These are phyloP conservation scores for Phoma herbarum DNA, from an alignment of 2,329 filamentous ascomycete genomes.

Conservation along the genomic window DNA sequence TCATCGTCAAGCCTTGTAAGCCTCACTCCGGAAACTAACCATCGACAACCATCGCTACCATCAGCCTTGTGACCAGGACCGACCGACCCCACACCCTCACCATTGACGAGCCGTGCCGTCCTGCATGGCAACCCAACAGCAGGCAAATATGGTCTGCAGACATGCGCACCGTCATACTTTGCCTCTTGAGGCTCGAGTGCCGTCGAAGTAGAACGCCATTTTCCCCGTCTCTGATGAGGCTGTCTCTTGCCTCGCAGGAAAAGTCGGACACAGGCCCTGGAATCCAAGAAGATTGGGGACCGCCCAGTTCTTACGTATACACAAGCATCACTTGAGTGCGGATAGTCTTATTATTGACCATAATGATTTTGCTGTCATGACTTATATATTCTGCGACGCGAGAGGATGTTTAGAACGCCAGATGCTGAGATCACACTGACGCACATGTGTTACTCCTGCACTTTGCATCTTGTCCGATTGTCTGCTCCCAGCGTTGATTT, in stretches of 20 bases:
- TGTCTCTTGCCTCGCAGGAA: too few species aligned
- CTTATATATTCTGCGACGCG: too few species aligned
- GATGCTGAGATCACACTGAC: too few species aligned
- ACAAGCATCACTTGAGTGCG: too few species aligned
- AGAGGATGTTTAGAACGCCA: too few species aligned
- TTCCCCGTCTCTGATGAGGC: too few species aligned
- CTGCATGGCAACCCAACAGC: conserved; percentile 14
- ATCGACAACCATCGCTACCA: not conserved
- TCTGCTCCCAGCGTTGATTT: conserved; percentile 23
- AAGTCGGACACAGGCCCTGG: too few species aligned
- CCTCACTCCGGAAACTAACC: not conserved
- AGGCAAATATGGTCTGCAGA: conserved; percentile 8
- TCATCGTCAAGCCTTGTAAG: not conserved
- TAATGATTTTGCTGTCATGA: too few species aligned
- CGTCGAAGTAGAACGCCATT: not conserved
- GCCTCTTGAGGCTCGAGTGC: conserved; percentile 6
- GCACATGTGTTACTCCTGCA: conserved; percentile 22
- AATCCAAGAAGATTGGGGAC: too few species aligned
- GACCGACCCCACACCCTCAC: not conserved
- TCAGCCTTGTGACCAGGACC: conserved; percentile 7
- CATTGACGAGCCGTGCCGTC: conserved; percentile 2
- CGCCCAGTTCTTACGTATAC: too few species aligned
- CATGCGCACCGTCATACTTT: not conserved
- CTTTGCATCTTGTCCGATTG: conserved; percentile 10
- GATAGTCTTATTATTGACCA: too few species aligned